Evolutionary conservation across 495 filamentous ascomycete species (phyloP).

Genomic region (Aspergillus panamensis): DNA sequence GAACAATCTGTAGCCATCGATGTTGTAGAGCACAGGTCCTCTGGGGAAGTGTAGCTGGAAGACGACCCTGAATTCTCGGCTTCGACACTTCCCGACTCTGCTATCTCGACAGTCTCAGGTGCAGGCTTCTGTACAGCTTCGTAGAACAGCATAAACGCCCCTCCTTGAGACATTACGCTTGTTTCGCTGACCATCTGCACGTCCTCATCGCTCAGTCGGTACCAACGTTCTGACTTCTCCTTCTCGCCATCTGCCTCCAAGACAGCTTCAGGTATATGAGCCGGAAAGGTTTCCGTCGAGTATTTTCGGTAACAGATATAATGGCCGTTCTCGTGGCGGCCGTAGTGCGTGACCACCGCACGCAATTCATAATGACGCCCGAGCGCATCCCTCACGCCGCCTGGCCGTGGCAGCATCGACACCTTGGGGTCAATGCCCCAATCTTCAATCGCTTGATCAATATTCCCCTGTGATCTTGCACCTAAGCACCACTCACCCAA

Average conservation of each 20-base stretch:
- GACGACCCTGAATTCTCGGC: slow-evolving; percentile 23
- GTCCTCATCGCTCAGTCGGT: slow-evolving; percentile 80
- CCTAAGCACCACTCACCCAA: slow-evolving; percentile 76
- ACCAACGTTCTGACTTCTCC: slow-evolving; percentile 59
- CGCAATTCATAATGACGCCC: slow-evolving; percentile 74
- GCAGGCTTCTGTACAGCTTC: slow-evolving; percentile 47
- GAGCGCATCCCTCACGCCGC: slow-evolving; percentile 29
- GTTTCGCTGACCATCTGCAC: slow-evolving; percentile 70
- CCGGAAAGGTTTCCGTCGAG: slow-evolving; percentile 37
- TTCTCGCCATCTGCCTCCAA: slow-evolving; percentile 36
- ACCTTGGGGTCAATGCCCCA: slow-evolving; percentile 62
- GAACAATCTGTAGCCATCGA: slow-evolving; percentile 31
- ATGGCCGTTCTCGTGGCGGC: slow-evolving; percentile 90
- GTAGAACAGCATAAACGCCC: slow-evolving; percentile 97
- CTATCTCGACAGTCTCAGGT: neutral
- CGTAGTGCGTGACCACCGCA: slow-evolving; percentile 84
- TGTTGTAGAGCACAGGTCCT: slow-evolving; percentile 30
- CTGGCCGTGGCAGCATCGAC: slow-evolving; percentile 61
- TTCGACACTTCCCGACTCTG: neutral
- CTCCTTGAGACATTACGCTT: slow-evolving; percentile 70
- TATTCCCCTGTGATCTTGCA: slow-evolving; percentile 26
- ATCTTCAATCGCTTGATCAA: slow-evolving; percentile 49
- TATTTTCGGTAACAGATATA: slow-evolving; percentile 86
- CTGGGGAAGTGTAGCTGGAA: slow-evolving; percentile 25
- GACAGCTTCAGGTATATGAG: slow-evolving; percentile 35